Conservation (phyloP, 495 filamentous ascomycete species). For the Penicillium simplicissimum region DNA sequence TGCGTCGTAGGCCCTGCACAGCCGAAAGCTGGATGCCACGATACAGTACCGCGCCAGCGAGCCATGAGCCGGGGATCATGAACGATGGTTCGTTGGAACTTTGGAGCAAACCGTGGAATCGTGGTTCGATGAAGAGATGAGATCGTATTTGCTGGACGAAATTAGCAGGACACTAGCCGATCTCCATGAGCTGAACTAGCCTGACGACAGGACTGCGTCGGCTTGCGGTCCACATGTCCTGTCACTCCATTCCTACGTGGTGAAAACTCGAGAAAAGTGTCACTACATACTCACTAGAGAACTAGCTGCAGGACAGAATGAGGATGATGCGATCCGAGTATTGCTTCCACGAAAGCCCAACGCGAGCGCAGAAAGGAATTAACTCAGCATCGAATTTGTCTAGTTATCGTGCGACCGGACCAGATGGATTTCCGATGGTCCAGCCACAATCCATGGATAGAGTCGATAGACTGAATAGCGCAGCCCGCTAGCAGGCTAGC, state of each 20-base stretch:
- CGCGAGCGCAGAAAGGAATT: not conserved
- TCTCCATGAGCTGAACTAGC: not conserved
- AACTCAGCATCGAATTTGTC: not conserved
- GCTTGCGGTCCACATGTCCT: not conserved
- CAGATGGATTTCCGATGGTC: constrained; percentile 4
- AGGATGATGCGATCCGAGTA: not conserved
- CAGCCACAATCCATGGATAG: constrained; percentile 17
- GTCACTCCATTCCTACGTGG: not conserved
- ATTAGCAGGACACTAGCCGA: not conserved
- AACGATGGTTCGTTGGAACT: not conserved
- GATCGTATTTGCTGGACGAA: not conserved
- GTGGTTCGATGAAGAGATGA: not conserved
- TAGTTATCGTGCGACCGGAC: not conserved
- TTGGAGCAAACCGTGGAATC: not conserved
- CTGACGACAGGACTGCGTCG: not conserved
- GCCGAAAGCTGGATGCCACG: no score
- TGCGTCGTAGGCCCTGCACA: no score
- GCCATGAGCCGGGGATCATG: not conserved
- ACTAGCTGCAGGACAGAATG: not conserved
- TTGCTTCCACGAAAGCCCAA: not conserved
- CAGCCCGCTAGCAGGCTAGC: constrained; percentile 24
- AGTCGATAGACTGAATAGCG: constrained; percentile 25
- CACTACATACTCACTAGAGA: not conserved
- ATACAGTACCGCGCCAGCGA: not conserved
- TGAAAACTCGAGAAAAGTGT: not conserved